phyloP scores from a whole-genome alignment of 139 green algal species.

The Eudorina sp. region DNA sequence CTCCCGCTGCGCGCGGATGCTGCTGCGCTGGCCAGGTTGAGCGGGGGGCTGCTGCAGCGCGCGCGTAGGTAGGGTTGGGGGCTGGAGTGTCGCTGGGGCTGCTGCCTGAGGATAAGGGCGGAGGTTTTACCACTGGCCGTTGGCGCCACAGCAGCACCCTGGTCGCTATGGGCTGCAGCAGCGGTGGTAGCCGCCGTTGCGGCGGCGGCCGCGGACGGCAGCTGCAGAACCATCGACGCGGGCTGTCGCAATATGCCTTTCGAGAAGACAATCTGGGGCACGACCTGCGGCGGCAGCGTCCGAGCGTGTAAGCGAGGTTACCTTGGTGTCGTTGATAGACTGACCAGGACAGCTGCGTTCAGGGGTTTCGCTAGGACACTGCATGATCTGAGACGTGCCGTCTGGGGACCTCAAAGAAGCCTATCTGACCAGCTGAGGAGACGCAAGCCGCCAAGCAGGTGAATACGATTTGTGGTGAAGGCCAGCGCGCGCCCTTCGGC shows the following conservation, averaged over 20 bases:
- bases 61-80: neutral
- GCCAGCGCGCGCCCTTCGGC: too few relatives aligned
- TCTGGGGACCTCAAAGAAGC: too few relatives aligned
- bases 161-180: too few relatives aligned
- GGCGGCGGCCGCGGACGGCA: neutral
- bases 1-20: neutral
- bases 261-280: conserved; percentile 6
- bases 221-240: neutral
- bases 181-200: neutral
- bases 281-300: too few relatives aligned
- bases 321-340: too few relatives aligned
- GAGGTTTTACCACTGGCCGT: neutral
- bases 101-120: neutral
- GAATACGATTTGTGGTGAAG: too few relatives aligned
- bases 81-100: neutral
- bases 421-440: too few relatives aligned
- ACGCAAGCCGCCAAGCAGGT: too few relatives aligned
- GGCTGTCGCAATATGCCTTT: neutral
- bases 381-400: too few relatives aligned
- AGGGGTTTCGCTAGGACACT: too few relatives aligned
- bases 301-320: too few relatives aligned
- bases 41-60: neutral
- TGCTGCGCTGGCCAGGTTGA: neutral
- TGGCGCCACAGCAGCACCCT: neutral
- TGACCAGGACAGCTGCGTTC: too few relatives aligned